These are phyloP conservation scores for Bolboschoenoplectus hybrid DNA, from an alignment of 202 grass and related monocot genomes.

Conservation along the genomic window DNA sequence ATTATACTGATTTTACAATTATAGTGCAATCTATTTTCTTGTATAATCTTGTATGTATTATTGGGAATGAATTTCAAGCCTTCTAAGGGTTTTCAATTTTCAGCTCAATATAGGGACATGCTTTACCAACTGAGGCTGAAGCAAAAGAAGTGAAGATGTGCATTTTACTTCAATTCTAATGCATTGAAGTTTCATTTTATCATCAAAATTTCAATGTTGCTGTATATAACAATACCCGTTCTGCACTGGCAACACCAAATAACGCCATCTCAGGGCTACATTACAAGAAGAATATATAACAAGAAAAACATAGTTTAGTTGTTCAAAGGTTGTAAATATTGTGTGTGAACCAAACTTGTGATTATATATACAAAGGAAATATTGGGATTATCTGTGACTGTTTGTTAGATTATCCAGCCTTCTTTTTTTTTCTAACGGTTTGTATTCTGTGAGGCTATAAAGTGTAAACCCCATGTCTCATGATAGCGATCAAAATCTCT, in stretches of 20 bases:
- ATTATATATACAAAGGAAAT: neutral
- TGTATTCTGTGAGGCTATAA: neutral
- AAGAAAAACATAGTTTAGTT: conserved; percentile 10
- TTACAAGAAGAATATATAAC: neutral
- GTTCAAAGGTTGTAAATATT: conserved; percentile 21
- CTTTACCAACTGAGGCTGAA: conserved; percentile 74
- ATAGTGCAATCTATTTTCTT: neutral
- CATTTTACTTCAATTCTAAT: conserved; percentile 11
- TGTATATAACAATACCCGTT: neutral
- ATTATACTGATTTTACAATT: conserved; percentile 21
- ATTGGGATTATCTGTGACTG: neutral
- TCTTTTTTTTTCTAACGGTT: neutral
- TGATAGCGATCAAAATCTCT: neutral
- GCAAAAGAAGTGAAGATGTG: conserved; percentile 67
- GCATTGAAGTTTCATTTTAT: neutral
- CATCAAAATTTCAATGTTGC: neutral
- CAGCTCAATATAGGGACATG: conserved; percentile 88
- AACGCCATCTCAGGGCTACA: neutral
- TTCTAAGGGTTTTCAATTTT: conserved; percentile 25
- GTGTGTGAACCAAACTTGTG: neutral
- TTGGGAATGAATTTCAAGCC: neutral
- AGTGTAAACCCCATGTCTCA: too few species aligned
- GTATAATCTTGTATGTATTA: neutral
- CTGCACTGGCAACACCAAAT: conserved; percentile 6
- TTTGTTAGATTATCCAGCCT: neutral